Conservation (phyloP, 345 rosid species). For the Populus tremula region DNA sequence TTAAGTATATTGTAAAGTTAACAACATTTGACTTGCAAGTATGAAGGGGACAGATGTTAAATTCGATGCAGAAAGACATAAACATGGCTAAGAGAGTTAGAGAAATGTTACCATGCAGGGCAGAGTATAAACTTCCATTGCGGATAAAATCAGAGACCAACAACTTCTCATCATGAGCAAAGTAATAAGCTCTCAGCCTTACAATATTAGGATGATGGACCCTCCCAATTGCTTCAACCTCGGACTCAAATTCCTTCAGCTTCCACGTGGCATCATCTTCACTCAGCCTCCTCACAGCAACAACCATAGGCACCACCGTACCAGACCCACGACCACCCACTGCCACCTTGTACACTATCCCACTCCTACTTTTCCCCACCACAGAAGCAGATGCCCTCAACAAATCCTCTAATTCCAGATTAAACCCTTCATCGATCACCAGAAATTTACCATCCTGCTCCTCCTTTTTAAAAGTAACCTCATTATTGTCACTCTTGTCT, state of each 20-base stretch:
- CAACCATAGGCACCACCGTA: conserved; percentile 45
- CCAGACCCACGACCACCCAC: conserved; percentile 53
- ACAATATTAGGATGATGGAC: conserved; percentile 81
- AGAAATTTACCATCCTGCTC: conserved; percentile 65
- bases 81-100: background rate
- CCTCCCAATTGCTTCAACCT: conserved; percentile 69
- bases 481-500: background rate
- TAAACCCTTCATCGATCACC: conserved; percentile 74
- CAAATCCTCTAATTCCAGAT: conserved; percentile 77
- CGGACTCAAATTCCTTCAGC: conserved; percentile 75
- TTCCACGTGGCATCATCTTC: conserved; percentile 75
- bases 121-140: conserved; percentile 73
- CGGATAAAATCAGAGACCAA: conserved; percentile 74
- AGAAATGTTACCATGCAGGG: conserved; percentile 63
- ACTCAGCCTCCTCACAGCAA: conserved; percentile 79
- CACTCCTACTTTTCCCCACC: conserved; percentile 81
- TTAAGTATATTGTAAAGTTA: background rate
- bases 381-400: conserved; percentile 94
- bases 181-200: conserved; percentile 77
- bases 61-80: background rate
- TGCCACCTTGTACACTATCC: conserved; percentile 83
- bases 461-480: conserved; percentile 29
- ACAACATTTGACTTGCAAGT: background rate
- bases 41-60: background rate
- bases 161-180: conserved; percentile 79